Evolutionary conservation across 2,329 filamentous ascomycete species (phyloP).

Genomic region (Fusarium citri): DNA sequence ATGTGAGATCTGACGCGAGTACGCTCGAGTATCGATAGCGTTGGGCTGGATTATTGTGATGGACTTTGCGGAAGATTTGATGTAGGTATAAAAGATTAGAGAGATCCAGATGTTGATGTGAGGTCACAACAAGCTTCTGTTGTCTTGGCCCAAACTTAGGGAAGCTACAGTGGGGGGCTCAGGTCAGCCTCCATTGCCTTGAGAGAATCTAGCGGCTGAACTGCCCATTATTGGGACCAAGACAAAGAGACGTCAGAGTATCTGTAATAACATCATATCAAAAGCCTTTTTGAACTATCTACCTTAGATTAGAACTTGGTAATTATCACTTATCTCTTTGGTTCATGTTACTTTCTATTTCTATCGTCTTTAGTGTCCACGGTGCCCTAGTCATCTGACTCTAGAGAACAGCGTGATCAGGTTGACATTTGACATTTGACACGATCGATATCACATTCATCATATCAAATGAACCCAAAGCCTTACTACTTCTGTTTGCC

Average conservation of each 20-base stretch:
- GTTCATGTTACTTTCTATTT: neutral
- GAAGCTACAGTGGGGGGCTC: constrained; percentile 5
- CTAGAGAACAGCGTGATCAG: neutral
- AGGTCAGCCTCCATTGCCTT: neutral
- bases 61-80: neutral
- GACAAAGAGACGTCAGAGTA: constrained; percentile 11
- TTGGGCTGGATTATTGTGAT: neutral
- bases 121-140: constrained; percentile 20
- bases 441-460: neutral
- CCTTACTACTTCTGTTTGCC: neutral
- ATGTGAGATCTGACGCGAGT: neutral
- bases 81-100: constrained; percentile 1
- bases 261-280: neutral
- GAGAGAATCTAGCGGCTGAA: neutral
- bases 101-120: neutral
- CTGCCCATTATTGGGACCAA: constrained; percentile 13
- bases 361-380: neutral
- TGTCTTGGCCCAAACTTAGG: neutral
- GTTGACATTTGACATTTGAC: neutral
- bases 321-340: neutral
- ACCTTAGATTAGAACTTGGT: neutral
- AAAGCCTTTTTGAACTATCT: neutral
- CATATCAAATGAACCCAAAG: neutral
- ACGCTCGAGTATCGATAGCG: neutral
- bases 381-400: neutral